Evolutionary conservation across 129 eudicot genomes (phyloP), one percentile per base, ranked within the genome.

Genomic region (Artemisia annua): DNA sequence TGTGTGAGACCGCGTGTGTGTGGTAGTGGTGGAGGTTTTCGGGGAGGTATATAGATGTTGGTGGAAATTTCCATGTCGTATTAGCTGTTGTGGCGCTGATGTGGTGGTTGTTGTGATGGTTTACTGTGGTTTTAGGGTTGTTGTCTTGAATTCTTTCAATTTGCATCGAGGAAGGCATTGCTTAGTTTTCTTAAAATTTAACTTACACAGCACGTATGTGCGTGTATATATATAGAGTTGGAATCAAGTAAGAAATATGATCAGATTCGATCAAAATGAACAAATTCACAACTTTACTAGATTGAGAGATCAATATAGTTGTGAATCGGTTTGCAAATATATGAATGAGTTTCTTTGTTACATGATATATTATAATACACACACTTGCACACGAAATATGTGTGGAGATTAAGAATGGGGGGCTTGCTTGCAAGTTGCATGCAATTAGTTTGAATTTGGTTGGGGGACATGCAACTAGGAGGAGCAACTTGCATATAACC

Each of bases 1-100:
- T 66, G 39, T 84, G 84, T 0, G 75, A 83, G 51, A 85, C 83
- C 53, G 51, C 60, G 84, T 88, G 97, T 30, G 82, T 83, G 84
- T 91, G 97, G 90, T 80, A 81, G 77, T 50, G 86, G 51, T 55
- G 55, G 19, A 85, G 72, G 18, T 83, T 14, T 19, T 88, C 85
- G 0, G 96, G 91, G 14, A 85, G 57, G 51, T 71, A 35, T 20
- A 69, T 61, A 3, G 89, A 7, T 39, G 46, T 44, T 3, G 79
- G 74, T 1, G 89, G 89, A 19, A 72, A 50, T 11, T 70, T 56
- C 68, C 67, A 59, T n/a, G 61, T 75, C 67, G 83, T 66, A 3
- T 24, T 58, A 17, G 48, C 16, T 15, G 70, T 60, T 22, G 63
- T 22, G 26, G 58, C 4, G 63, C 22, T 57, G 63, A 66, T 7